Percentiles rank a stretch among this genome's conserved stretches.
These are phyloP conservation scores for Heterobasidion annosum DNA, from an alignment of 1,284 basidiomycete species.

Conservation along the genomic window DNA sequence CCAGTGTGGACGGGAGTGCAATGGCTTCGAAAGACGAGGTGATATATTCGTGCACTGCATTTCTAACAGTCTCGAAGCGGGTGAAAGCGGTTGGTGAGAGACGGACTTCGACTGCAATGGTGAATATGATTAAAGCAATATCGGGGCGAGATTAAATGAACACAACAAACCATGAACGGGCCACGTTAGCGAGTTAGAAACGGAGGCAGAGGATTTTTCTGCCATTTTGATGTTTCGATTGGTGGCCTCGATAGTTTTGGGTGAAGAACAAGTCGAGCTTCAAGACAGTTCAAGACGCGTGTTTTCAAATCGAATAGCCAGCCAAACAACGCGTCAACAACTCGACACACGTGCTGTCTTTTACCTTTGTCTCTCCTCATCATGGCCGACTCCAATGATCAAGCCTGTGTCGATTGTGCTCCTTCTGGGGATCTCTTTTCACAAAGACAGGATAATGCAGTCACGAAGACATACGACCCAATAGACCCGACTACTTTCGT, in stretches of 20 bases:
- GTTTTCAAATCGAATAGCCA: neutral
- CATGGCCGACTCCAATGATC: conserved; percentile 12
- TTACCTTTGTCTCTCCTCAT: neutral
- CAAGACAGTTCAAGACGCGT: conserved; percentile 1
- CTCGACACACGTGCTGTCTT: conserved; percentile 5
- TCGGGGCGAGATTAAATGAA: neutral
- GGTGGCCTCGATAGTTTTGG: no score
- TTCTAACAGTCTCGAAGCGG: conserved; percentile 64
- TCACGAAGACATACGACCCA: conserved; percentile 16
- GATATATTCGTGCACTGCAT: conserved; percentile 54
- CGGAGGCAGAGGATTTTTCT: no score
- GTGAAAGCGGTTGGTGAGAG: conserved; percentile 56
- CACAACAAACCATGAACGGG: conserved; percentile 11
- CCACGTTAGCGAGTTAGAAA: conserved; percentile 2
- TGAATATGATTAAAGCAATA: neutral
- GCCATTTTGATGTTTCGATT: no score
- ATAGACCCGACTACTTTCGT: conserved; percentile 51
- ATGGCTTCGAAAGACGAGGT: conserved; percentile 50
- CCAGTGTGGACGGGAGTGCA: conserved; percentile 55
- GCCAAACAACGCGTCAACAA: conserved; percentile 15
- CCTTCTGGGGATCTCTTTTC: neutral
- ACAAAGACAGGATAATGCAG: neutral
- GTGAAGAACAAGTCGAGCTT: neutral
- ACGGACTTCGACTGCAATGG: conserved; percentile 71
- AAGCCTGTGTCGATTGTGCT: conserved; percentile 14